Conservation (phyloP, 2,329 filamentous ascomycete genomes). For the Pseudocercospora cruenta region DNA sequence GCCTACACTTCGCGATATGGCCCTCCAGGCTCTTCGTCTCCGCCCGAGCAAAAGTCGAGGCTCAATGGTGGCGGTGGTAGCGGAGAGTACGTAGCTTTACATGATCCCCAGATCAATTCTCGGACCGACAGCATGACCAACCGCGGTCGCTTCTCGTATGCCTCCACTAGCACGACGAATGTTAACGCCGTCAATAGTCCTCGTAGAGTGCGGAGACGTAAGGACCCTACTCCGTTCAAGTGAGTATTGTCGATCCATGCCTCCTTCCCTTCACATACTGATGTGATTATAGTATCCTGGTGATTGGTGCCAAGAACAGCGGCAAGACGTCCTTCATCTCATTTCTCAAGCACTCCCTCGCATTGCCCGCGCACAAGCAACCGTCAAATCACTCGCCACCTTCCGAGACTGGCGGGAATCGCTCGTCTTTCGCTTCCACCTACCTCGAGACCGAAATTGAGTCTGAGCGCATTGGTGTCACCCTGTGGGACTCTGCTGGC, state of each 20-base stretch:
- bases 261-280: not conserved
- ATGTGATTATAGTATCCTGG: slow-evolving; percentile 68
- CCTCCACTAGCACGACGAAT: slow-evolving; percentile 80
- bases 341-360: slow-evolving; percentile 85
- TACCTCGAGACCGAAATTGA: slow-evolving; percentile 96
- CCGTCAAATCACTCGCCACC: slow-evolving; percentile 36
- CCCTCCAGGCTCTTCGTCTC: slow-evolving; percentile 29
- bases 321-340: slow-evolving; percentile 98
- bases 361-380: slow-evolving; percentile 79
- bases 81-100: slow-evolving; percentile 63
- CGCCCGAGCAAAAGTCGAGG: slow-evolving; percentile 20
- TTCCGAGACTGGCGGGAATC: slow-evolving; percentile 23
- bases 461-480: slow-evolving; percentile 85
- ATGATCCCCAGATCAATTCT: slow-evolving; percentile 62
- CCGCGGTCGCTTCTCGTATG: slow-evolving; percentile 93
- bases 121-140: slow-evolving; percentile 94
- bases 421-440: slow-evolving; percentile 73
- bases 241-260: slow-evolving; percentile 57
- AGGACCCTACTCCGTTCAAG: slow-evolving; percentile 98
- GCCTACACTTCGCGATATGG: slow-evolving; percentile 32
- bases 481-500: slow-evolving; percentile 94
- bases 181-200: slow-evolving; percentile 87
- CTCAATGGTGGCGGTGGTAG: slow-evolving; percentile 14
- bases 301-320: slow-evolving; percentile 82
- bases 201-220: slow-evolving; percentile 86